Evolutionary conservation across 176 grass and related monocot genomes (phyloP), one percentile per base, ranked within the genome.

Genomic region (Poa annua): DNA sequence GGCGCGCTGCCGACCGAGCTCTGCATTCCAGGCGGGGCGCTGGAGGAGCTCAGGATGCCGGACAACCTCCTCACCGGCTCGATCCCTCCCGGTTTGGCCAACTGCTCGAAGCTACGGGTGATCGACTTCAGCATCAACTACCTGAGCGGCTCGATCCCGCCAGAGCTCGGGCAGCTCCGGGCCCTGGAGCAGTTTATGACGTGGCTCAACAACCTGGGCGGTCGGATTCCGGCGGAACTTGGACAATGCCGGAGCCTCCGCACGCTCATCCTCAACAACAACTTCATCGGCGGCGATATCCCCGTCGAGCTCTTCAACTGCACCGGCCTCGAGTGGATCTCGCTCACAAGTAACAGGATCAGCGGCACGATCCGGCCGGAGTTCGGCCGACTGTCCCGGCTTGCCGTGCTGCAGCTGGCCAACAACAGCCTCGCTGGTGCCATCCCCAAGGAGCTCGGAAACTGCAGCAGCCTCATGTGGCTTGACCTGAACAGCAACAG

Each of bases 41-140:
- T 98, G 4, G 96, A 95, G 77, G 92, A 98, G 90, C 87, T 98
- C 75, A 78, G 88, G 62, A 59, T 95, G 86, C 96, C 96, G 38
- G 96, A 98, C 85, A 98, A 98, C 64, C 75, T 90, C 25, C 61
- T 98, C 49, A 91, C 85, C 0, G 92, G 96, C 10, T 19, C 24
- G 59, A 88, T 98, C 48, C 92, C 96, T 11, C 69, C 90, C 13
- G 88, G 88, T 0, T 42, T 98, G 21, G 77, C 88, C 35, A 93
- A 91, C 45, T 98, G 96, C 79, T 88, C 90, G 17, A 50, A 74
- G 24, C 89, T 98, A 12, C 81, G 68, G 66, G 93, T 92, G 21
- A 77, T 98, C 52, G 96, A 98, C 61, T 77, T 98, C 66, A 98
- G 96, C 87, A 93, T 98, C 82, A 98, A 98, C 74, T 98, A 95